Base-by-base conservation (phyloP, 768 basidiomycete species). In the Podaxis sp. region DNA sequence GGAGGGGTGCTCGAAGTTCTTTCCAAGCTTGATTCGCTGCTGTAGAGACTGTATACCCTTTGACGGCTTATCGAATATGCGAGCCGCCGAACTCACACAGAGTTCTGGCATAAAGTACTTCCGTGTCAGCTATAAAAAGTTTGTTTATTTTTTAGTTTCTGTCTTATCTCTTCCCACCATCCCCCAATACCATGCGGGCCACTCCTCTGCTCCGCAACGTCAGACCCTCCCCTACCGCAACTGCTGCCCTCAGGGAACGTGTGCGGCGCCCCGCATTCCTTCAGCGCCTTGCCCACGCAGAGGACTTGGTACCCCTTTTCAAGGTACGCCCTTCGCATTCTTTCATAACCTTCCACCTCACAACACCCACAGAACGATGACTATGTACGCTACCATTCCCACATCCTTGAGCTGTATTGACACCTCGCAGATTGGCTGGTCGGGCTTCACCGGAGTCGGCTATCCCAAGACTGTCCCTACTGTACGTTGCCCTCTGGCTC, bases 1-100 rank as follows among this genome's bases (percentile, higher is more conserved):
- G 93, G 93, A 4, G 95, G 93, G 0, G 95, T 98, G 39, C 75
- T 99, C 64, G 95, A 97, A 78, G 95, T 98, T 51, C 84, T 97
- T 66, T 90, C 90, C 57, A 91, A 95, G 74, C 84, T 98, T 76
- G 95, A 98, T 77, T 95, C 92, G 64, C 73, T 95, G 70, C 79
- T 94, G 58, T 91, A 64, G 26, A 52, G 38, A 51, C n/a, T 13
- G n/a, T 48, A 59, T 59, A 59, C 58, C 58, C 58, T 19, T 46
- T 38, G 11, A 12, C 36, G 49, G 40, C 48, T 33, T 58, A 44
- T 57, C 19, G 24, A 56, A 28, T 9, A n/a, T 39, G 13, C 54
- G 30, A 40, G 22, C 6, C 9, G 44, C 44, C 15, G 44, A n/a
- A 19, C n/a, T 22, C n/a, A 7, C 6, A n/a, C 44, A 46, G 22